A percentile compares a stretch with the other conserved stretches of the same genome.
These are phyloP conservation scores for Tillandsia fasciculata DNA, from an alignment of 176 grass and related monocot species.

Conservation along the genomic window DNA sequence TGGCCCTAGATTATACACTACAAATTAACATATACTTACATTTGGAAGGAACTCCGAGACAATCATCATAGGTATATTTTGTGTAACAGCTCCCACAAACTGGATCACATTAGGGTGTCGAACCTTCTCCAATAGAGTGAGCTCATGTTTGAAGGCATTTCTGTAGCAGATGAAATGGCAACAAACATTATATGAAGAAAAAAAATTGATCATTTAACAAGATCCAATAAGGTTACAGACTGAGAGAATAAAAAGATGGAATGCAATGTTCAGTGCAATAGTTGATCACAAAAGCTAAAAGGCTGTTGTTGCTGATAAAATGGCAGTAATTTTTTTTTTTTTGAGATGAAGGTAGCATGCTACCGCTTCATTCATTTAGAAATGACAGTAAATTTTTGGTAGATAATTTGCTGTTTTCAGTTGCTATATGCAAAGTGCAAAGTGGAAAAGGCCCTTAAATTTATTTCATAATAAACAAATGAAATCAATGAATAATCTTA, in stretches of 20 bases:
- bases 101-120: slow-evolving; percentile 97
- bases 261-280: not conserved
- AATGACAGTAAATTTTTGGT: not conserved
- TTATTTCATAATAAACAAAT: too few relatives aligned
- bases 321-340: not conserved
- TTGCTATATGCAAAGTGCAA: not conserved
- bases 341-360: too few relatives aligned
- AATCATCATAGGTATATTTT: slow-evolving; percentile 95
- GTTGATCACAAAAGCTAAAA: not conserved
- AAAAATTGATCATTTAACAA: slow-evolving; percentile 1
- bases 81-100: slow-evolving; percentile 96
- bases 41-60: slow-evolving; percentile 84
- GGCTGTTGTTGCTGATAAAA: not conserved
- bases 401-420: not conserved
- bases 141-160: slow-evolving; percentile 83
- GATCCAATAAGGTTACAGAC: not conserved
- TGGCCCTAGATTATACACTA: not conserved
- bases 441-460: not conserved
- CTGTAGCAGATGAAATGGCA: slow-evolving; percentile 27
- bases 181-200: slow-evolving; percentile 9
- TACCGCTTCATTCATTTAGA: not conserved
- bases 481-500: too few relatives aligned
- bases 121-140: slow-evolving; percentile 77
- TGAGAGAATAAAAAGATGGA: not conserved
- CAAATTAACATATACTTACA: slow-evolving; percentile 34